These are phyloP conservation scores for Suhomyces bokatorum DNA, from an alignment of 1,139 yeast genomes.

Conservation along the genomic window DNA sequence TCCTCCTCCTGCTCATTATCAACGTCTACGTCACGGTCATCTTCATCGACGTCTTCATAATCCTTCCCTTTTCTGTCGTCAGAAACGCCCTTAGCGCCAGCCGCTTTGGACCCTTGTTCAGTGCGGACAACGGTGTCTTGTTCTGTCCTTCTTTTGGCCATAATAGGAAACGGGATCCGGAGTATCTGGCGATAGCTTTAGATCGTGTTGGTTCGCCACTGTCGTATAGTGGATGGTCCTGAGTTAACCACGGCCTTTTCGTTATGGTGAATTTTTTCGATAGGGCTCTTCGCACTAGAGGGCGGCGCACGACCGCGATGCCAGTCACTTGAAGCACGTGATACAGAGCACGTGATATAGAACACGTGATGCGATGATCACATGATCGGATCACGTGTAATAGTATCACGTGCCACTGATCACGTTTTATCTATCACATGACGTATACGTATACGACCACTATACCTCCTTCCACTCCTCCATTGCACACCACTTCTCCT, in stretches of 20 bases:
- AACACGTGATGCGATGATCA: not conserved
- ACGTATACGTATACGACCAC: not conserved
- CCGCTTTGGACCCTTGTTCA: not conserved
- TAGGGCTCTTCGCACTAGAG: constrained; percentile 8
- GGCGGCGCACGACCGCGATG: constrained; percentile 5
- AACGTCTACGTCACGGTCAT: constrained; percentile 1
- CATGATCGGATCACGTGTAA: too few species aligned
- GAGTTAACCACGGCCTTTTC: constrained; percentile 1
- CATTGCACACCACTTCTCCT: not conserved
- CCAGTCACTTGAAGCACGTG: not conserved
- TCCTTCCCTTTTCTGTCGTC: too few species aligned
- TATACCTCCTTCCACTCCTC: not conserved
- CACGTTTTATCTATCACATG: not conserved
- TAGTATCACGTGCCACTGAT: not conserved
- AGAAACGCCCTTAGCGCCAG: not conserved
- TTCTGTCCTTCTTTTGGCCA: constrained; percentile 37
- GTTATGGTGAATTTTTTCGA: constrained; percentile 10
- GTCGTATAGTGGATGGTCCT: constrained; percentile 6
- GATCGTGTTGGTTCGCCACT: constrained; percentile 2
- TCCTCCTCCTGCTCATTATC: not conserved
- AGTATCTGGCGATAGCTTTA: constrained; percentile 1
- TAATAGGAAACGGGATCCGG: constrained; percentile 8
- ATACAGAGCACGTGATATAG: not conserved
- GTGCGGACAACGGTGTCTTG: constrained; percentile 10
- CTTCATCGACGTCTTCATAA: not conserved